Percentiles rank a stretch among this genome's conserved stretches.
These are phyloP conservation scores for Cordyceps sp. DNA, from an alignment of 2,329 filamentous ascomycete genomes.

Conservation along the genomic window DNA sequence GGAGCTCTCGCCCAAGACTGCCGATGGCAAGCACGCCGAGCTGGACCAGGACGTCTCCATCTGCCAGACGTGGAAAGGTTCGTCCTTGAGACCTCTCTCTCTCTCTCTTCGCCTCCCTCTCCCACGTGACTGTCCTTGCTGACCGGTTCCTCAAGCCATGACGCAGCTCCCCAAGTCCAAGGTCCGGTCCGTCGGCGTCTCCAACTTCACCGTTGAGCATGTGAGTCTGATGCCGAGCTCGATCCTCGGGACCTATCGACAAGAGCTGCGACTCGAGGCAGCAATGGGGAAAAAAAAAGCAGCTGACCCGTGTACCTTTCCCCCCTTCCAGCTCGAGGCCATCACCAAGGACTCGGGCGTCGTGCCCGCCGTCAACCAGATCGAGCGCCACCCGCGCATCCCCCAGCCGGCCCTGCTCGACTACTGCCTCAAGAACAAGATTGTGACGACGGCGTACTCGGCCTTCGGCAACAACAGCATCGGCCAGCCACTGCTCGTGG, in stretches of 20 bases:
- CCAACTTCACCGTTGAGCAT: conserved; percentile 51
- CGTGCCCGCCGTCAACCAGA: conserved; percentile 47
- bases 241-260: too few relatives aligned
- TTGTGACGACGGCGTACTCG: conserved; percentile 51
- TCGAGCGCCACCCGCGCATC: conserved; percentile 51
- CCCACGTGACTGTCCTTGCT: conserved; percentile 4
- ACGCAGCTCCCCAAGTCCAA: conserved; percentile 43
- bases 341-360: conserved; percentile 40
- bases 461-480: conserved; percentile 30
- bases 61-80: conserved; percentile 27
- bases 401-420: conserved; percentile 37
- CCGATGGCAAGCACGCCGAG: conserved; percentile 15
- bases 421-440: conserved; percentile 45
- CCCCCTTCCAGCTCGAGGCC: conserved; percentile 27
- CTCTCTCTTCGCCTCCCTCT: neutral
- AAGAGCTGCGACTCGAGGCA: too few relatives aligned
- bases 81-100: neutral
- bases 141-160: too few relatives aligned
- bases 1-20: conserved; percentile 26
- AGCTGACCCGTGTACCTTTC: too few relatives aligned
- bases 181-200: conserved; percentile 52
- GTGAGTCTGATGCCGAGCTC: conserved; percentile 12
- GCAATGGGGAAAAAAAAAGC: too few relatives aligned
- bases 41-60: conserved; percentile 26
- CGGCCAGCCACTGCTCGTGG: conserved; percentile 35